Percentiles rank a stretch among this genome's conserved stretches.
These are phyloP conservation scores for Penicillium tannophilum DNA, from an alignment of 495 filamentous ascomycete species.

Conservation along the genomic window DNA sequence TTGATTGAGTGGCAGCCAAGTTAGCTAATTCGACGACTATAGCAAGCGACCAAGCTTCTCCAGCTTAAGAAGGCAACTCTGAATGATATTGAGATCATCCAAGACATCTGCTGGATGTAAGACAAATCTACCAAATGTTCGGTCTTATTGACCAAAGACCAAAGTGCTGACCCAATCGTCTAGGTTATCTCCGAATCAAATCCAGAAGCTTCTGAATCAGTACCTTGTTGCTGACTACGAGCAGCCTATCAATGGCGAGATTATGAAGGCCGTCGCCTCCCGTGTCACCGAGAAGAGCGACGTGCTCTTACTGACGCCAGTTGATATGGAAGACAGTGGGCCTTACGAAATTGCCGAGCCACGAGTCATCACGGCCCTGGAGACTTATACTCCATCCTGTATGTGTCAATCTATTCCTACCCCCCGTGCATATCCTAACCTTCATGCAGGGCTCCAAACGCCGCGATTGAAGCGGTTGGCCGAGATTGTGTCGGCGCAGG, in stretches of 20 bases:
- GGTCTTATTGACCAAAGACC: not conserved
- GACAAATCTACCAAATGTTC: conserved; percentile 18
- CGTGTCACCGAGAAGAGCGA: conserved; percentile 98
- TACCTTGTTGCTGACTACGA: conserved; percentile 99
- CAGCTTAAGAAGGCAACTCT: conserved; percentile 99
- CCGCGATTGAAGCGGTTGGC: conserved; percentile 90
- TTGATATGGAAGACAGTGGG: conserved; percentile 99
- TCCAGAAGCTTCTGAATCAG: conserved; percentile 98
- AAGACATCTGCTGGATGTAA: conserved; percentile 99
- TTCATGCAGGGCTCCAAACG: conserved; percentile 79
- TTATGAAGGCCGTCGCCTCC: conserved; percentile 99
- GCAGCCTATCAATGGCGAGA: conserved; percentile 98
- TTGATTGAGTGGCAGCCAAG: not conserved
- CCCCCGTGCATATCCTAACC: conserved; percentile 14
- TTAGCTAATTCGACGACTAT: conserved; percentile 23
- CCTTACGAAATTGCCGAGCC: conserved; percentile 99
- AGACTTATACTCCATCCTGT: conserved; percentile 98
- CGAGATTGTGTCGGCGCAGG: conserved; percentile 95
- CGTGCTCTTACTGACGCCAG: conserved; percentile 85
- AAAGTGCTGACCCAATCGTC: conserved; percentile 11
- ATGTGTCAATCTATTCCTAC: conserved; percentile 37
- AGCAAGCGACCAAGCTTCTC: conserved; percentile 98
- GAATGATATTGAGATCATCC: conserved; percentile 99
- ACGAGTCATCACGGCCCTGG: conserved; percentile 89
- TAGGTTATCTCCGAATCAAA: conserved; percentile 97